These are phyloP conservation scores for Mycena capillaripes DNA, from an alignment of 768 basidiomycete species.

Conservation along the genomic window DNA sequence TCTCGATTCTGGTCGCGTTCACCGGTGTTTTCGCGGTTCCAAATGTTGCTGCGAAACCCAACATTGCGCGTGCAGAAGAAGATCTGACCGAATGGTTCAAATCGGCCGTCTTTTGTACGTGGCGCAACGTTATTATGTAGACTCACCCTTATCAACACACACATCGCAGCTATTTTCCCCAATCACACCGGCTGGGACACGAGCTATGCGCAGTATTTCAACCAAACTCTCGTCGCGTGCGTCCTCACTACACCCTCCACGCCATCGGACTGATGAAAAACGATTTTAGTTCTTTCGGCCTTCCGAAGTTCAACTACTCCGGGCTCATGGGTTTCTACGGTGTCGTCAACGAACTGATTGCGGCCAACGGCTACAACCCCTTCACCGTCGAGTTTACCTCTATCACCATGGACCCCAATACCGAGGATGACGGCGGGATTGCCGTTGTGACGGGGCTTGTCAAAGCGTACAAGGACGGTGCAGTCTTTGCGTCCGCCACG, in stretches of 20 bases:
- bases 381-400: conserved; percentile 10
- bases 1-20: too few species aligned
- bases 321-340: background rate
- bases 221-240: conserved; percentile 9
- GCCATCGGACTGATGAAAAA: background rate
- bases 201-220: conserved; percentile 7
- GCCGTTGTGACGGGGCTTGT: background rate
- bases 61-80: background rate
- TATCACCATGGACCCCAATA: background rate
- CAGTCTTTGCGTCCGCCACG: background rate
- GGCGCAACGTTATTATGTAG: too few species aligned
- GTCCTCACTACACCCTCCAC: background rate
- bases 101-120: background rate
- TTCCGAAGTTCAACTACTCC: background rate
- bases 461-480: background rate
- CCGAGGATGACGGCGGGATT: background rate
- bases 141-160: background rate
- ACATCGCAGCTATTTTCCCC: background rate
- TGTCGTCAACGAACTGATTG: background rate
- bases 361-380: background rate
- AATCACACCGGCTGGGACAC: conserved; percentile 18
- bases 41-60: background rate
- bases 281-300: background rate
- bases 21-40: too few species aligned
- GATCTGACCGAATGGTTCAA: background rate